Base-by-base conservation (phyloP, 805 yeast species). In the Candida andamanensis region DNA sequence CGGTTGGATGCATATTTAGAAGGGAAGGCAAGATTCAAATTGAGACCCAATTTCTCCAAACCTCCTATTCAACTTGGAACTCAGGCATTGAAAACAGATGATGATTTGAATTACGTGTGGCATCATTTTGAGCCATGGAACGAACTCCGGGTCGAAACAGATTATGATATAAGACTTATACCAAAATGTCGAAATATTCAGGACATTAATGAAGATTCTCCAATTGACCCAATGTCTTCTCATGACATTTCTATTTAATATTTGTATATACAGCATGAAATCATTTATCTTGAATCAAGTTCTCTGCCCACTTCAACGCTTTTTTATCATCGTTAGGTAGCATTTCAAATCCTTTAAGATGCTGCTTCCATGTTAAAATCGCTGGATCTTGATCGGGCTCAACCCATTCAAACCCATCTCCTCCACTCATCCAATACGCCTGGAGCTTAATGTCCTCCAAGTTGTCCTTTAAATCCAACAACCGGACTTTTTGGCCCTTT, bases 361-460 rank as follows among this genome's bases (percentile, higher is more conserved):
- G 62, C 4, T 48, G 30, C 29, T 50, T 49, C 72, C 71, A 66
- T 15, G 58, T 31, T 12, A 77, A 40, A 14, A 79, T 86, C 0
- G 92, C 94, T 0, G 95, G 95, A 49, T 85, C 95, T 49, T 81
- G 82, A 50, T 85, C 95, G 1, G 95, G 95, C 49, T 85, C 95
- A 9, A 74, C 80, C 95, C 95, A 85, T 39, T 80, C 84, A 49
- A 83, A 85, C 10, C 86, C 87, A 33, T 80, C 89, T 18, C 95
- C 95, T 6, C 85, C 84, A 25, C 81, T 70, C 50, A 84, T 76
- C 95, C 95, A 85, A 58, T 84, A 85, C 45, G 86, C 94, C 49
- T 84, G 82, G 44, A 85, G 46, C 62, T 76, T 67, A 28, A 74
- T 50, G 39, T 85, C 94, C 38, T 75, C 80, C 34, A 78, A 75